These are phyloP conservation scores for Trypanosoma grayi DNA, from an alignment of 208 protist genomes.

Conservation along the genomic window DNA sequence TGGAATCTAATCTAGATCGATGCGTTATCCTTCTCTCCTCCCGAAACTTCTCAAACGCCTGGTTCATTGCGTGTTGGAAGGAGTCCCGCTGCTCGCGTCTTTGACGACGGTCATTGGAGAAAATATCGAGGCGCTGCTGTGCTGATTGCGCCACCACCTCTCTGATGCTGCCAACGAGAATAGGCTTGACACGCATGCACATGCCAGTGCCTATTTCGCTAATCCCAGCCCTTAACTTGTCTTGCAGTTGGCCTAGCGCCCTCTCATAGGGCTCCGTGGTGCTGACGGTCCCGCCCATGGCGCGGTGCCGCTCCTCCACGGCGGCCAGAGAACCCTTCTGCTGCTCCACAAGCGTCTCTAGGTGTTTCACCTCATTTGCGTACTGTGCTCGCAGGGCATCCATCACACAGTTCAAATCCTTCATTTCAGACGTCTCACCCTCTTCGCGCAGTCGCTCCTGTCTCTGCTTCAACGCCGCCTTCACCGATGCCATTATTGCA, in stretches of 20 bases:
- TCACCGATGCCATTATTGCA: not conserved
- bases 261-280: conserved; percentile 11
- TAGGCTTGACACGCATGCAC: conserved; percentile 32
- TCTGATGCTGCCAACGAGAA: conserved; percentile 36
- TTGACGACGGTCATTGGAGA: conserved; percentile 24
- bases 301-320: conserved; percentile 17
- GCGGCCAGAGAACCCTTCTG: conserved; percentile 12
- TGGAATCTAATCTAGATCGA: conserved; percentile 19
- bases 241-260: conserved; percentile 26
- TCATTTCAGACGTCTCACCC: not conserved
- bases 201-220: conserved; percentile 31
- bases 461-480: conserved; percentile 14
- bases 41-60: conserved; percentile 26
- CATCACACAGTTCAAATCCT: not conserved
- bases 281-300: conserved; percentile 25
- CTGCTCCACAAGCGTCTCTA: conserved; percentile 8
- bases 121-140: conserved; percentile 42
- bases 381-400: conserved; percentile 8
- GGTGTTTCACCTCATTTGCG: conserved; percentile 10
- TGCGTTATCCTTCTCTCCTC: conserved; percentile 17
- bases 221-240: conserved; percentile 27
- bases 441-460: conserved; percentile 11
- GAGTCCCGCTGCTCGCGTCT: conserved; percentile 16
- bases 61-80: conserved; percentile 22
- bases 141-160: conserved; percentile 31